Percentiles rank a stretch among this genome's conserved stretches.
phyloP scores from a whole-genome alignment of 2,329 filamentous ascomycete genomes.

The Aspergillus piperis region DNA sequence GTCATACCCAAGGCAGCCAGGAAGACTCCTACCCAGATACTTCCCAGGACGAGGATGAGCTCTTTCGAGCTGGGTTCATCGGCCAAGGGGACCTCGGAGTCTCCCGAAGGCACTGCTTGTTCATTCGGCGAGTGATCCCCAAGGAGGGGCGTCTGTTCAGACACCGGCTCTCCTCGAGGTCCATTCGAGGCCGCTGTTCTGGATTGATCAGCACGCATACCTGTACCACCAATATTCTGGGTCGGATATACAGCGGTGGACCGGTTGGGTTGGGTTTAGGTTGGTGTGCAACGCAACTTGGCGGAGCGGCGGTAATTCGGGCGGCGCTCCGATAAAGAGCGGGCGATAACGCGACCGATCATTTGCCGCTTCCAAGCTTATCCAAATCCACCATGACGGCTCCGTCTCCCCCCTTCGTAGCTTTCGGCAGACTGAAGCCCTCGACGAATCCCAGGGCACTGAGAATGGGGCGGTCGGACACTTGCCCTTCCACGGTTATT shows the following conservation, averaged over 20 bases:
- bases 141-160: conserved; percentile 38
- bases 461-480: neutral
- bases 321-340: neutral
- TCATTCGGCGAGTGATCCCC: conserved; percentile 21
- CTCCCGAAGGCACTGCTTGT: conserved; percentile 3
- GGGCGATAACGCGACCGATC: neutral
- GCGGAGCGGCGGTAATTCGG: conserved; percentile 11
- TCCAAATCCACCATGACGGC: no score
- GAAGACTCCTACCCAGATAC: conserved; percentile 57
- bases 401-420: no score
- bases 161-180: conserved; percentile 15
- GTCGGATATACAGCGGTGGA: neutral
- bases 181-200: conserved; percentile 5
- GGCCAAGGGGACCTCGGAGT: conserved; percentile 27
- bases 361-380: no score
- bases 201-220: conserved; percentile 16
- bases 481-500: neutral
- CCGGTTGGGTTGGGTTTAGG: neutral
- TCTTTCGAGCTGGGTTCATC: conserved; percentile 51
- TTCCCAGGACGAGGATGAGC: conserved; percentile 51
- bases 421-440: no score
- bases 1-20: conserved; percentile 55
- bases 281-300: neutral
- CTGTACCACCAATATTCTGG: neutral
- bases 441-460: neutral